Evolutionary conservation across 805 yeast genomes (phyloP), one percentile per base, ranked within the genome.

Genomic region (Debaryomyces tyrocola): DNA sequence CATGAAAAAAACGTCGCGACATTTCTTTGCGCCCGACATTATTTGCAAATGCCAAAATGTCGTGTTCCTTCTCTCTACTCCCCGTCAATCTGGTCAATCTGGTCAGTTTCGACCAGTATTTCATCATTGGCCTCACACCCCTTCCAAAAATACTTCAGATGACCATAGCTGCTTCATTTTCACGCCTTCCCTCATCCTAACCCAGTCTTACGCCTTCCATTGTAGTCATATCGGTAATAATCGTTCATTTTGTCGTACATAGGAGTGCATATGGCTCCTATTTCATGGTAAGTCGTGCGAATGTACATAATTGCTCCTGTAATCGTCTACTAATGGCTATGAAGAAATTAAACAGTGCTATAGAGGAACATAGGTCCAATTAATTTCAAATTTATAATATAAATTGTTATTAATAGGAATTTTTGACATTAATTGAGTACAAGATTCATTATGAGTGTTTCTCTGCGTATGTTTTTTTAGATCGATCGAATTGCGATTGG

Each of bases 391-490:
- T 31, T 31, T n/a, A 31, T 31, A 31, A 31, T 12, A 31, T 31
- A n/a, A 31, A 14, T 31, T 31, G 34, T 4, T n/a, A 31, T 31
- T 31, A 31, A 24, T 24, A 31, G 34, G 34, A n/a, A 31, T 31
- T 31, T n/a, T 31, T 31, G 14, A 31, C 34, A 31, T 31, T 31
- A 31, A 14, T 31, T n/a, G 34, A 31, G 34, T 31, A 31, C 14
- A 20, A 20, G 24, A 20, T 38, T 29, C 15, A 47, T 21, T 41
- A 62, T 62, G 66, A 62, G 62, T 58, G 51, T 49, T 34, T 55
- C 64, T 36, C 64, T 50, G 60, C 45, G 66, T 62, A 61, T 41
- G 66, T 61, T 41, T 12, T 35, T 31, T 18, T 7, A 14, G 21
- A 10, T 29, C 37, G 12, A 21, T 9, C 15, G 34, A 24, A 15